Percentiles rank a stretch among this genome's conserved stretches.
These are phyloP conservation scores for Xylaria venustula DNA, from an alignment of 495 filamentous ascomycete species.

Conservation along the genomic window DNA sequence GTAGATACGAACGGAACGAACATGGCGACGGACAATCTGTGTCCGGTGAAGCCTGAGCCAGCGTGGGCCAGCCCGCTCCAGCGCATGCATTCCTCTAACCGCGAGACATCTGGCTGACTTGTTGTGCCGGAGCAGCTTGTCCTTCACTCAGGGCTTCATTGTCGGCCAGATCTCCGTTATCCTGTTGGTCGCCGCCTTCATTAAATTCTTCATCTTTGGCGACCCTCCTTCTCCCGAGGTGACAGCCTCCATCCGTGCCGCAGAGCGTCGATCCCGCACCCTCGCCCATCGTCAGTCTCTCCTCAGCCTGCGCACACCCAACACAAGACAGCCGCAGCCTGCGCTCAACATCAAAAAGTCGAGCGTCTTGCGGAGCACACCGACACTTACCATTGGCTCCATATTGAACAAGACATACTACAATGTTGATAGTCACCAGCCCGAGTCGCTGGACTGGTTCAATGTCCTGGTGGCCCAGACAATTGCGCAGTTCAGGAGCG, in stretches of 20 bases:
- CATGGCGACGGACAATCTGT: conserved; percentile 38
- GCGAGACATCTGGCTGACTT: conserved; percentile 10
- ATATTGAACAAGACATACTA: conserved; percentile 98
- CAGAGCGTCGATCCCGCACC: conserved; percentile 63
- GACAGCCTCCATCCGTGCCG: conserved; percentile 62
- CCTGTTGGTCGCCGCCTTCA: conserved; percentile 86
- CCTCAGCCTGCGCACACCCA: conserved; percentile 47
- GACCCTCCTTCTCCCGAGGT: conserved; percentile 82
- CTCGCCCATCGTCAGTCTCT: conserved; percentile 68
- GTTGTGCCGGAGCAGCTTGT: conserved; percentile 53
- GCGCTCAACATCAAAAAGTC: conserved; percentile 72
- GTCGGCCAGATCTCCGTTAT: conserved; percentile 91
- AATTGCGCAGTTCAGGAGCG: conserved; percentile 89
- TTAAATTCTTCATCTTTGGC: conserved; percentile 99
- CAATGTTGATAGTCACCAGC: conserved; percentile 91
- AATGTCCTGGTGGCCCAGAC: conserved; percentile 97
- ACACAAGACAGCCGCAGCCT: conserved; percentile 43
- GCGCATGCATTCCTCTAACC: conserved; percentile 5
- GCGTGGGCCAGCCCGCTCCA: conserved; percentile 34
- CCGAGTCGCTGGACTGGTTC: conserved; percentile 99
- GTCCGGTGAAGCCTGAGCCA: conserved; percentile 44
- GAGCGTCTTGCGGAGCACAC: conserved; percentile 65
- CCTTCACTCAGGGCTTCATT: conserved; percentile 91
- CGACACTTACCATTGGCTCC: conserved; percentile 71
- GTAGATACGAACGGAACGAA: conserved; percentile 6